phyloP scores from a whole-genome alignment of 805 yeast species.

The Clavispora vitiphila region DNA sequence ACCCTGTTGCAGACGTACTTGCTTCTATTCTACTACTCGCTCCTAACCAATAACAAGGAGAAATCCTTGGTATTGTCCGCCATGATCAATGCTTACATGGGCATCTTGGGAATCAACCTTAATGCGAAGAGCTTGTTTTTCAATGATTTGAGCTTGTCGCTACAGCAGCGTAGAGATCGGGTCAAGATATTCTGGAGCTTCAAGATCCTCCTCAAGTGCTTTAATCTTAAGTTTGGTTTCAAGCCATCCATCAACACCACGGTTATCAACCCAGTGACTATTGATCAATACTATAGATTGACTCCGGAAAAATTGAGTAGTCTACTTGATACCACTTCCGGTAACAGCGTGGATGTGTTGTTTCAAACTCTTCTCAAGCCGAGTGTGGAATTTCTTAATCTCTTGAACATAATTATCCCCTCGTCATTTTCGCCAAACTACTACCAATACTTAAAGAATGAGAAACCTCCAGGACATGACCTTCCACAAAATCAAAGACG shows the following conservation, averaged over 20 bases:
- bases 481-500: conserved; percentile 10
- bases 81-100: conserved; percentile 39
- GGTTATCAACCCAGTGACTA: conserved; percentile 43
- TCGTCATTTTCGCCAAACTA: conserved; percentile 44
- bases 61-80: conserved; percentile 34
- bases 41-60: conserved; percentile 39
- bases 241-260: conserved; percentile 44
- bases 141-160: conserved; percentile 41
- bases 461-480: conserved; percentile 12
- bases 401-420: conserved; percentile 41
- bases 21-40: conserved; percentile 44
- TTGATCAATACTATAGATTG: conserved; percentile 39
- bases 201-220: conserved; percentile 38
- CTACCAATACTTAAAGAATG: conserved; percentile 34
- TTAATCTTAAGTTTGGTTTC: conserved; percentile 40
- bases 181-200: conserved; percentile 46
- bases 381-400: conserved; percentile 39
- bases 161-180: conserved; percentile 32
- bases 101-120: conserved; percentile 38
- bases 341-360: conserved; percentile 22
- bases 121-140: conserved; percentile 38
- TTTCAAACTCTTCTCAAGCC: conserved; percentile 36
- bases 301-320: conserved; percentile 40
- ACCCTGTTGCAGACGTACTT: conserved; percentile 48
- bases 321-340: conserved; percentile 20